Conservation (phyloP, 768 basidiomycete species). For the Naganishia vishniacii region DNA sequence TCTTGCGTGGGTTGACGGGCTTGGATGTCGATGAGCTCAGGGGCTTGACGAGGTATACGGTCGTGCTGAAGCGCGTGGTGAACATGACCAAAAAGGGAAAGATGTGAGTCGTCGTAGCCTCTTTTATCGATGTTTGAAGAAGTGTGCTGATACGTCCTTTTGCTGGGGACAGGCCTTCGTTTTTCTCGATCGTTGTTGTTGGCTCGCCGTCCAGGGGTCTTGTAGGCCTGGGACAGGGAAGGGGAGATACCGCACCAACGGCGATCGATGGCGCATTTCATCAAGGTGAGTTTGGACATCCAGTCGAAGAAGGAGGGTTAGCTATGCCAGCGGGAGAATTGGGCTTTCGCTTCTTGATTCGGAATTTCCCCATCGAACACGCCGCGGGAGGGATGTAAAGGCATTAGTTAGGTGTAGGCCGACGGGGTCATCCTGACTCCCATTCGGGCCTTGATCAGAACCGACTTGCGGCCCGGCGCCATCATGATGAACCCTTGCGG, state of each 20-base stretch:
- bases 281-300: constrained; percentile 37
- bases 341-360: too few species aligned
- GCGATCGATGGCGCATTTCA: constrained; percentile 43
- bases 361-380: too few species aligned
- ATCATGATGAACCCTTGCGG: too few species aligned
- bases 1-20: constrained; percentile 38
- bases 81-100: constrained; percentile 95
- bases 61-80: constrained; percentile 56
- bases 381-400: too few species aligned
- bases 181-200: constrained; percentile 40
- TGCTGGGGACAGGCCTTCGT: constrained; percentile 34
- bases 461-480: too few species aligned
- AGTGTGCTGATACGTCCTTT: not conserved
- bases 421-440: too few species aligned
- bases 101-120: constrained; percentile 49
- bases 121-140: not conserved
- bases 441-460: too few species aligned
- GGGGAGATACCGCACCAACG: constrained; percentile 34
- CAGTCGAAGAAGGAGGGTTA: too few species aligned
- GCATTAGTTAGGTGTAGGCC: too few species aligned
- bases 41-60: constrained; percentile 46
- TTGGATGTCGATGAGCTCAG: constrained; percentile 45
- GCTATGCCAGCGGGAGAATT: constrained; percentile 17
- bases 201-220: constrained; percentile 46
- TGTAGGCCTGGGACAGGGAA: constrained; percentile 46